Conservation (phyloP, 2,329 filamentous ascomycete genomes). For the Calonectria hawksworthii region DNA sequence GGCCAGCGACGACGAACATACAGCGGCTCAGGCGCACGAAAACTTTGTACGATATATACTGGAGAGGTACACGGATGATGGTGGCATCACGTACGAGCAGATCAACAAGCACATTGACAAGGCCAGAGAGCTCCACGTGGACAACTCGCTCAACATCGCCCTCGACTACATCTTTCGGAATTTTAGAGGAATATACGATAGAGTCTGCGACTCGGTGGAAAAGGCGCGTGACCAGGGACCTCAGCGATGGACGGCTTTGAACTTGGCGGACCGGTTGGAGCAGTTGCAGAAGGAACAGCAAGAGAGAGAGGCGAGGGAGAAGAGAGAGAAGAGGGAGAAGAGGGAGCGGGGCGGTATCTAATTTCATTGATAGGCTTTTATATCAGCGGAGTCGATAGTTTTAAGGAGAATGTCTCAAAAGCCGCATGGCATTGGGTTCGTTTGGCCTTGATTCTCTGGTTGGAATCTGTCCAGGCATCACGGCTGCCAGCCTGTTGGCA, state of each 20-base stretch:
- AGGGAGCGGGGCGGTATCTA: background rate
- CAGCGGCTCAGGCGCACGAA: constrained; percentile 41
- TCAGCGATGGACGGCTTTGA: constrained; percentile 35
- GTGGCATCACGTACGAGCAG: constrained; percentile 41
- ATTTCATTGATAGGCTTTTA: background rate
- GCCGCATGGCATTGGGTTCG: background rate
- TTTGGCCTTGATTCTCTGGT: background rate
- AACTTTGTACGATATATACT: constrained; percentile 43
- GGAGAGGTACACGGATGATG: constrained; percentile 40
- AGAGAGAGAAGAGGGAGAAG: constrained; percentile 12
- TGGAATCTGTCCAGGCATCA: background rate
- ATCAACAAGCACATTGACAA: constrained; percentile 37
- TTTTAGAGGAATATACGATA: constrained; percentile 35
- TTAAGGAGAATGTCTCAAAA: background rate
- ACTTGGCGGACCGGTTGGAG: constrained; percentile 39
- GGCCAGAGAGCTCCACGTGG: constrained; percentile 37
- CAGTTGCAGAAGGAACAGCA: constrained; percentile 30
- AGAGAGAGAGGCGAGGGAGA: constrained; percentile 16
- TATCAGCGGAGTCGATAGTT: background rate
- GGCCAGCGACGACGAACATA: constrained; percentile 28
- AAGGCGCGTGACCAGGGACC: constrained; percentile 36
- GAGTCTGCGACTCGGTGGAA: constrained; percentile 39
- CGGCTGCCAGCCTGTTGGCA: background rate
- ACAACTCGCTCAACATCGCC: constrained; percentile 37
- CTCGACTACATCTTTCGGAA: constrained; percentile 43